phyloP scores from a whole-genome alignment of 169 alveolate species.

The Eimeria falciformis region DNA sequence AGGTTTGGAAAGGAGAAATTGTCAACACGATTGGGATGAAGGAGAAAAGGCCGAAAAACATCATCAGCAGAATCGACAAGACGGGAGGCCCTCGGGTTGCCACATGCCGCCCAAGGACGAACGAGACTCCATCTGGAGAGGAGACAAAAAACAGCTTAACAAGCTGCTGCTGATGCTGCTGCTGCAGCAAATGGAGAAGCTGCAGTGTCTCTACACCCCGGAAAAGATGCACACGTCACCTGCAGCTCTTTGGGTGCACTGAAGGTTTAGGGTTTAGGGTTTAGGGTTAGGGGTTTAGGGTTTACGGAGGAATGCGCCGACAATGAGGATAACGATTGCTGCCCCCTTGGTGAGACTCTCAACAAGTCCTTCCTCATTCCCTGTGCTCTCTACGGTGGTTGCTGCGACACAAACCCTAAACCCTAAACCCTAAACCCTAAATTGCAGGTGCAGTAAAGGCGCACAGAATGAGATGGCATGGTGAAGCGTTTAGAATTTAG shows the following conservation, averaged over 20 bases:
- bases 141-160: too few relatives aligned
- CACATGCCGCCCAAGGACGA: conserved; percentile 51
- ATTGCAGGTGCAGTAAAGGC: background rate
- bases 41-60: conserved; percentile 51
- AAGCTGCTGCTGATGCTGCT: too few relatives aligned
- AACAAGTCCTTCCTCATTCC: conserved; percentile 6
- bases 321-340: conserved; percentile 21
- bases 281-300: conserved; percentile 11
- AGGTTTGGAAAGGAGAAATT: background rate
- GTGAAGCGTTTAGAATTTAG: background rate
- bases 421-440: background rate
- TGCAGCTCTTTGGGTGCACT: too few relatives aligned
- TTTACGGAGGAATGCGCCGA: conserved; percentile 51
- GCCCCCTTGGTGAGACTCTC: conserved; percentile 11
- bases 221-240: too few relatives aligned
- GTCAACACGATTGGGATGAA: conserved; percentile 35
- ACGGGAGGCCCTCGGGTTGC: conserved; percentile 56
- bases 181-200: too few relatives aligned
- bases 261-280: background rate
- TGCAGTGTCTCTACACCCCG: too few relatives aligned
- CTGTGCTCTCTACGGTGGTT: background rate
- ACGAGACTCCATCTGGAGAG: conserved; percentile 54
- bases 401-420: conserved; percentile 26
- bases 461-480: background rate
- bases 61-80: conserved; percentile 51